Evolutionary conservation across 495 filamentous ascomycete genomes (phyloP), one percentile per base, ranked within the genome.

Genomic region (Hypomontagnella submonticulosa): DNA sequence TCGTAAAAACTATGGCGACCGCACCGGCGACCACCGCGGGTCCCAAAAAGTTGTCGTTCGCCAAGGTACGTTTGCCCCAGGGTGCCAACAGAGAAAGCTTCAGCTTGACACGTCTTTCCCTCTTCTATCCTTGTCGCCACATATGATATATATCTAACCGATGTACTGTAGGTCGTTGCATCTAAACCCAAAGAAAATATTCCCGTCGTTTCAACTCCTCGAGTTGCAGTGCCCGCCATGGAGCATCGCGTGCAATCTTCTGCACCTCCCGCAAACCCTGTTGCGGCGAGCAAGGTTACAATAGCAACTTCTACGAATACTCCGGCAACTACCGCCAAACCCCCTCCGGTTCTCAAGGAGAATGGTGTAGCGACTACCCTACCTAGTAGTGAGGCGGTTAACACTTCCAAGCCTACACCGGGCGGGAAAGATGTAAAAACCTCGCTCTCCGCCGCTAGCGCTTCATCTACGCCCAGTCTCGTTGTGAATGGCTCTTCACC

Each of bases 21-120:
- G 71, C 71, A 23, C 74, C 72, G 41, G 65, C 75, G 58, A 65
- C 75, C 61, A 55, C 76, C 46, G 69, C 76, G 67, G 82, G 78
- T 47, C 71, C 72, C 47, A 77, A 76, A 58, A 83, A 80, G 70
- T 68, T 81, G 65, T 83, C 83, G 18, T 85, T 85, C 71, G 83
- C 83, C 70, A 88, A 86, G 80, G 87, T 87, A 77, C 47, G 79
- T 75, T 13, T n/a, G 11, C 20, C 37, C 63, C 27, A 50, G 11
- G 23, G 42, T 12, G 23, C 11, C 13, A 16, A 10, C 16, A 37
- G 7, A 47, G 30, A 16, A 37, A 3, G 9, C 23, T 59, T 18
- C 18, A 30, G 11, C 16, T 20, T 32, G 7, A 48, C 53, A 41
- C 42, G 43, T 51, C 18, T 2, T 16, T 41, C 36, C 46, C 16